Base-by-base conservation (phyloP, 768 basidiomycete species). In the Naganishia vaughanmartiniae region DNA sequence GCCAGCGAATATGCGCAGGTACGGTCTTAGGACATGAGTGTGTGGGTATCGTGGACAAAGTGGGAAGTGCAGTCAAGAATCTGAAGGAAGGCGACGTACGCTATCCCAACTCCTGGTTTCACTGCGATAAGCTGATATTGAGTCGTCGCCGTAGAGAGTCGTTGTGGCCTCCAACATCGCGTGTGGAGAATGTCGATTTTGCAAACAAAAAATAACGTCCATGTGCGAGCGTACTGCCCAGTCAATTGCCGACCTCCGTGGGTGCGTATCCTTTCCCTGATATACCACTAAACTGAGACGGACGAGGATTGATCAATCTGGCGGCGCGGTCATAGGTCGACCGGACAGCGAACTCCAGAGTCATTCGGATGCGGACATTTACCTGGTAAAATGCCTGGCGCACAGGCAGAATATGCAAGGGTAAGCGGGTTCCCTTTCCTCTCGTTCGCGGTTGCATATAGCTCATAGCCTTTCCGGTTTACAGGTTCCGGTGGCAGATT, bases 111-210 rank as follows among this genome's bases (percentile, higher is more conserved):
- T 9, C 33, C 66, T 54, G n/a, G 28, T 39, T 17, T 31, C 46
- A 12, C 17, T n/a, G 21, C 21, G 6, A 48, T 48, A 19, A 1
- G 39, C 54, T 36, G 21, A 46, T 34, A 34, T 19, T n/a, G 11
- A 11, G 34, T 30, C 21, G 45, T n/a, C 12, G 34, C 72, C 46
- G 4, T 19, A 55, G 54, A 85, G 89, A 26, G 89, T 90, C 66
- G 89, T 90, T 21, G 85, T 86, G 0, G 87, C 87, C 1, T 91
- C 90, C 86, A 89, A 90, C 76, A 87, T 89, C 65, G 88, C 89
- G 0, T 90, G 89, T 74, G 89, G 90, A 3, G 72, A 84, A 58
- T 90, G 89, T 80, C 78, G 84, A 54, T 90, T 86, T 79, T 91
- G 90, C 85, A 81, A 89, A 79, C 79, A 90, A 79, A 89, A 89